A percentile compares a stretch with the other conserved stretches of the same genome.
phyloP scores from a whole-genome alignment of 2,329 filamentous ascomycete species.

The Colletotrichum cordylinicola region DNA sequence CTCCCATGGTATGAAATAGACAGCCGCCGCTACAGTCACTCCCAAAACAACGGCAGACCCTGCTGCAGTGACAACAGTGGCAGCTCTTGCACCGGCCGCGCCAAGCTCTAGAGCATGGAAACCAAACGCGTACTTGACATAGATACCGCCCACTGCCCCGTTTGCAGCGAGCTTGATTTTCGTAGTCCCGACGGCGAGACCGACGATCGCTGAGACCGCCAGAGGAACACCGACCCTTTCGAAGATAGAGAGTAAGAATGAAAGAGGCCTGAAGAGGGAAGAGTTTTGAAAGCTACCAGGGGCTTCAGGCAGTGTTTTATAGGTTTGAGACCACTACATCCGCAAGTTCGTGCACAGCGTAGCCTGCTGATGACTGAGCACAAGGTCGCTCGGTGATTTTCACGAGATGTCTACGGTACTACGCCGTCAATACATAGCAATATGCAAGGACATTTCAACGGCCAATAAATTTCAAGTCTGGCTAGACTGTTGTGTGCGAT shows the following conservation, averaged over 20 bases:
- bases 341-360: background rate
- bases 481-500: background rate
- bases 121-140: constrained; percentile 3
- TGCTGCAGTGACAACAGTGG: background rate
- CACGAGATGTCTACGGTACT: background rate
- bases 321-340: background rate
- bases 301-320: background rate
- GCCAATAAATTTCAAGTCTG: background rate
- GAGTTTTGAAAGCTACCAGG: background rate
- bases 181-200: background rate
- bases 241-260: background rate
- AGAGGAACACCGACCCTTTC: background rate
- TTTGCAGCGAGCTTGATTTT: background rate
- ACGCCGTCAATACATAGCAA: background rate
- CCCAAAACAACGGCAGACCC: background rate
- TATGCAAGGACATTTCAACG: background rate
- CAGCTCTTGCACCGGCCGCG: background rate
- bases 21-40: background rate
- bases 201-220: background rate
- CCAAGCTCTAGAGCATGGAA: background rate
- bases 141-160: background rate
- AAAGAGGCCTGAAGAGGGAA: background rate
- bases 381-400: background rate
- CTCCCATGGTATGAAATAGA: constrained; percentile 5
- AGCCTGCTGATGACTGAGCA: background rate